These are phyloP conservation scores for Astrocystis sublimbata DNA, from an alignment of 495 filamentous ascomycete species.

Conservation along the genomic window DNA sequence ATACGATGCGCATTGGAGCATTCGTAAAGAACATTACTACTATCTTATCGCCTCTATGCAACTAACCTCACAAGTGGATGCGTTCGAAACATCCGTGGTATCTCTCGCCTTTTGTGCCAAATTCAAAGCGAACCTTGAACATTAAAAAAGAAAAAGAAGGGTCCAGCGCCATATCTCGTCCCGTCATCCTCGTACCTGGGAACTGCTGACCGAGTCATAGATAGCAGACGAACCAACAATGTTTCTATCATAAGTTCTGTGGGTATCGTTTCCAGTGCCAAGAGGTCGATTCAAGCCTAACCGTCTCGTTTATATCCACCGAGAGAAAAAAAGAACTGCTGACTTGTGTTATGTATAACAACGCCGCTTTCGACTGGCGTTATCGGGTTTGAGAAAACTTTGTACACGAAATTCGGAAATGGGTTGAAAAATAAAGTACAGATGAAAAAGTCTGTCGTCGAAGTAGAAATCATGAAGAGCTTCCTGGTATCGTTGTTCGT, in stretches of 20 bases:
- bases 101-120: background rate
- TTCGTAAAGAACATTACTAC: background rate
- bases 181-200: background rate
- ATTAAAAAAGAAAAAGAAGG: too few species aligned
- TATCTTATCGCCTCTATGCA: too few species aligned
- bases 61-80: background rate
- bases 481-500: background rate
- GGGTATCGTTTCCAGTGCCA: background rate
- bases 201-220: too few species aligned
- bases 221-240: background rate
- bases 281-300: background rate
- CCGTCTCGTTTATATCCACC: constrained; percentile 5
- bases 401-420: constrained; percentile 13
- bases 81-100: constrained; percentile 7
- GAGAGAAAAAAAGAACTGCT: background rate
- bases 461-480: background rate
- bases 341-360: background rate
- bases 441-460: background rate
- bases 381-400: background rate
- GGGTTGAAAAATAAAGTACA: background rate
- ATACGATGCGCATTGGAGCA: background rate
- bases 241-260: background rate
- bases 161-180: too few species aligned
- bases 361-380: background rate
- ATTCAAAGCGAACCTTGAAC: background rate